These are phyloP conservation scores for Lablab purpureus DNA, from an alignment of 306 rosid genomes.

Conservation along the genomic window DNA sequence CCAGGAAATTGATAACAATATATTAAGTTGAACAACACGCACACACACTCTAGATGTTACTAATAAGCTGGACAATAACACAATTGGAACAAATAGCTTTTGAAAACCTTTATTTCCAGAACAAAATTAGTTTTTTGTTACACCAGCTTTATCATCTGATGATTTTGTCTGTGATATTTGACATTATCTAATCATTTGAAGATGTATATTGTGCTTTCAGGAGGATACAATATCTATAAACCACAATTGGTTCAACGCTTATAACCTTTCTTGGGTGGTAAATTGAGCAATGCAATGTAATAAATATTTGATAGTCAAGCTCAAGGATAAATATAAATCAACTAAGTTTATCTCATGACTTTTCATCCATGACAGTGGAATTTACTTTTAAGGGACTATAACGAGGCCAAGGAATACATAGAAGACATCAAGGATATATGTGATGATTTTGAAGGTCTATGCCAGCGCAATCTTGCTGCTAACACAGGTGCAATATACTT, in stretches of 20 bases:
- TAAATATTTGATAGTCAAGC: constrained; percentile 33
- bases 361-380: constrained; percentile 71
- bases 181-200: constrained; percentile 36
- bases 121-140: constrained; percentile 15
- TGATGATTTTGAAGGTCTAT: constrained; percentile 91
- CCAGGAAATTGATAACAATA: not conserved
- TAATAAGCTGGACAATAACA: constrained; percentile 22
- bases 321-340: constrained; percentile 26
- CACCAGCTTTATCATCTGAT: constrained; percentile 28
- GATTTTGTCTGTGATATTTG: constrained; percentile 21
- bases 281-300: constrained; percentile 46
- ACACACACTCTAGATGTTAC: too few relatives aligned
- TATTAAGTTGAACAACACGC: not conserved
- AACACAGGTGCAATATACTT: constrained; percentile 53
- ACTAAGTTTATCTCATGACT: constrained; percentile 43
- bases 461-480: constrained; percentile 96
- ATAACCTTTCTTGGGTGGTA: constrained; percentile 90
- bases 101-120: constrained; percentile 18
- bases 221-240: constrained; percentile 93
- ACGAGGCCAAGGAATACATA: constrained; percentile 89
- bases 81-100: constrained; percentile 25
- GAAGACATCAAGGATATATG: constrained; percentile 93
- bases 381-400: constrained; percentile 80
- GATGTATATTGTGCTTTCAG: constrained; percentile 63
- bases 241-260: constrained; percentile 95